phyloP scores from a whole-genome alignment of 129 eudicot species.

The Cynara cardunculus region DNA sequence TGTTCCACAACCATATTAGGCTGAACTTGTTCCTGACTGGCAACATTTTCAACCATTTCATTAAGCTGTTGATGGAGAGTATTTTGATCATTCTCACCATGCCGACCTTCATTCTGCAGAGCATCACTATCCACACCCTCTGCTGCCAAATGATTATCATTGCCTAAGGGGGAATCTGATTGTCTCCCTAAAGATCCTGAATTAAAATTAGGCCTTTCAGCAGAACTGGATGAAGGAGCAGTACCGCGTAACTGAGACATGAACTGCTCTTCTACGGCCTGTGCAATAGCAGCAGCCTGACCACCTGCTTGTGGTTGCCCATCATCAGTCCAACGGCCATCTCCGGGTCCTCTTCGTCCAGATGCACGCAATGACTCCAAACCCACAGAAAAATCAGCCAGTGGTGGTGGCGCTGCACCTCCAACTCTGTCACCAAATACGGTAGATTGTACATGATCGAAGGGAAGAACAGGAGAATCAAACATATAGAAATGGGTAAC shows the following conservation, averaged over 20 bases:
- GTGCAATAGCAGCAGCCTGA: conserved; percentile 90
- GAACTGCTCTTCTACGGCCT: conserved; percentile 85
- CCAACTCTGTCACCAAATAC: conserved; percentile 58
- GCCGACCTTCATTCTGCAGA: conserved; percentile 43
- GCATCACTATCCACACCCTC: conserved; percentile 34
- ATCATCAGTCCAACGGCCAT: conserved; percentile 98
- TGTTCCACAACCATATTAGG: conserved; percentile 33
- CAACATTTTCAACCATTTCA: conserved; percentile 34
- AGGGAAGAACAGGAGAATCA: conserved; percentile 83
- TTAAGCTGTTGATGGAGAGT: conserved; percentile 17
- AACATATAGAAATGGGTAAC: conserved; percentile 69
- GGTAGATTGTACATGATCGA: conserved; percentile 54
- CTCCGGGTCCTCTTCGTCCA: conserved; percentile 90
- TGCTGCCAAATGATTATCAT: conserved; percentile 39
- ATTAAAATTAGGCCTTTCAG: conserved; percentile 43
- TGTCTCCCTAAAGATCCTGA: conserved; percentile 32
- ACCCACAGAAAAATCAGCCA: conserved; percentile 81
- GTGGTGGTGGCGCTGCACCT: conserved; percentile 60
- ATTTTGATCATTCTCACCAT: conserved; percentile 36
- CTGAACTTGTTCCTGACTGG: conserved; percentile 29
- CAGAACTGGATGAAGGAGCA: conserved; percentile 33
- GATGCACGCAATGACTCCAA: conserved; percentile 76
- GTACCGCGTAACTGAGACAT: conserved; percentile 50
- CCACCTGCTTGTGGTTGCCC: conserved; percentile 93
- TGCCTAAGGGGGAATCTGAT: conserved; percentile 26